Base-by-base conservation (phyloP, 164 flowering plant species). In the Aristolochia contorta region DNA sequence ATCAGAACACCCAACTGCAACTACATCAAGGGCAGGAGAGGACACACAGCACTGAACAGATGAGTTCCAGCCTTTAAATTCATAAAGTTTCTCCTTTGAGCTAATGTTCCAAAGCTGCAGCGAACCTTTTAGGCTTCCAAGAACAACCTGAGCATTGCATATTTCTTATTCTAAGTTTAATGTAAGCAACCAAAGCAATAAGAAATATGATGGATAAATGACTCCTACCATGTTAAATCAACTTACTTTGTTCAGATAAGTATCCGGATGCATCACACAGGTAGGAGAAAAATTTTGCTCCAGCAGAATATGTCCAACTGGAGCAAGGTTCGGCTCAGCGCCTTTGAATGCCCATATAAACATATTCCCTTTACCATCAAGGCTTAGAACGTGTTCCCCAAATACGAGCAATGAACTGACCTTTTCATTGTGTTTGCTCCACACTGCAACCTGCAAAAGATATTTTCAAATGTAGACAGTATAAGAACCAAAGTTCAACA, bases 201-300 rank as follows among this genome's bases (percentile, higher is more conserved):
- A 37, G 9, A 4, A 37, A 7, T 10, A 37, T 37, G 10, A 6
- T 37, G 9, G 43, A 7, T 37, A 37, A 37, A 37, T 10, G 12
- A 37, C 43, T 37, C 3, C 10, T 3, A 68, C 20, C 70, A 60
- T 22, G 24, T 65, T 19, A 14, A 47, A 61, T 50, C 14, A 56
- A 27, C 10, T 70, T 72, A 89, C 98, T 92, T 93, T 93, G 75
- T 93, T 90, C 49, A 93, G 66, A 70, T 94, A 94, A 63, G 99
- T 91, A 68, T 94, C 99, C 19, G 97, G 96, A 77, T 94, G 97
- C 84, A 87, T 77, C 50, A 94, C 72, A 78, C 96, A 91, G 59
- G 78, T 82, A 25, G 99, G 96, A 60, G 65, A 77, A 54, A 88
- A 94, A 0, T 78, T 78, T 12, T 68, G 72, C 54, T 71, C 93